Evolutionary conservation across 805 yeast species (phyloP).

Genomic region (Spathaspora girioi): DNA sequence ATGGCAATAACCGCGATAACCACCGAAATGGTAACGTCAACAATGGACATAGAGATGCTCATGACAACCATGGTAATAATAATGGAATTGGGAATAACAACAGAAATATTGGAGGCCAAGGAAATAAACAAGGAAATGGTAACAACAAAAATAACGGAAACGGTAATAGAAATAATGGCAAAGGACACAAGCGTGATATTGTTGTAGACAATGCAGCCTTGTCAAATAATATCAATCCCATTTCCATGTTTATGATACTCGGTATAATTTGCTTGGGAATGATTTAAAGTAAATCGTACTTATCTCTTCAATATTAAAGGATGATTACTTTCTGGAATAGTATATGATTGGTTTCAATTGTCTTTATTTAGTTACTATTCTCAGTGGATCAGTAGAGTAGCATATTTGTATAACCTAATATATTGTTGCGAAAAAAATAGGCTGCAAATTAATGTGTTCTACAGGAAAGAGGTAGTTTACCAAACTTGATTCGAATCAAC

Average conservation of each 20-base stretch:
- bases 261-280: neutral
- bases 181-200: neutral
- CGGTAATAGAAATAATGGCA: neutral
- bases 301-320: neutral
- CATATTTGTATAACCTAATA: neutral
- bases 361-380: neutral
- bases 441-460: neutral
- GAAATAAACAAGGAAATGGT: neutral
- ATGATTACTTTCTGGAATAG: no score
- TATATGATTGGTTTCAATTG: neutral
- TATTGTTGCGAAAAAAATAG: no score
- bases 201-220: neutral
- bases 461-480: no score
- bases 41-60: neutral
- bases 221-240: neutral
- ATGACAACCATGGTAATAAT: neutral
- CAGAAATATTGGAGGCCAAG: neutral
- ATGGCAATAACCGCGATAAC: neutral
- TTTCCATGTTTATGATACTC: neutral
- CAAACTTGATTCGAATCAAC: no score
- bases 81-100: neutral
- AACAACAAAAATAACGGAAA: neutral
- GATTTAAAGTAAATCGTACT: neutral
- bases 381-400: neutral
- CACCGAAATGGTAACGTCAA: no score